These are phyloP conservation scores for Hypoxylon sp. DNA, from an alignment of 2,329 filamentous ascomycete genomes.

Conservation along the genomic window DNA sequence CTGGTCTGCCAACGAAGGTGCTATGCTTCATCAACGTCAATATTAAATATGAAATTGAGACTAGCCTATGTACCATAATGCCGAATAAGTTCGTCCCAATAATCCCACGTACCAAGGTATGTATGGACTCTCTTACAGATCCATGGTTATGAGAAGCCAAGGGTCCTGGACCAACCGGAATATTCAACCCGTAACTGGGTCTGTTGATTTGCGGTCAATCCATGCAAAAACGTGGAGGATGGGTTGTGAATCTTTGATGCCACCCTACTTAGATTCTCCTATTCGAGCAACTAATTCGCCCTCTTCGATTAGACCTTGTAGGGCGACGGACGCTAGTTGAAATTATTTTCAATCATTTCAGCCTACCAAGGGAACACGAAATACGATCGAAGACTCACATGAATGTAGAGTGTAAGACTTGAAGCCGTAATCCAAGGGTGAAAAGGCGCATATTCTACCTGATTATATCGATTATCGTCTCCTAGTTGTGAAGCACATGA, in stretches of 20 bases:
- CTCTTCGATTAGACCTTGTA: constrained; percentile 18
- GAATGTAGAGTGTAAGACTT: not conserved
- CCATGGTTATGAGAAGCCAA: constrained; percentile 25
- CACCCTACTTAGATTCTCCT: constrained; percentile 25
- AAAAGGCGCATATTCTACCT: not conserved
- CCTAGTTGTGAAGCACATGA: not conserved
- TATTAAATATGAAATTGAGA: constrained; percentile 9
- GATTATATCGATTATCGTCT: not conserved
- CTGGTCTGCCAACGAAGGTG: too few species aligned
- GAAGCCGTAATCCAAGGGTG: not conserved
- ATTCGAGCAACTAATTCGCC: constrained; percentile 17
- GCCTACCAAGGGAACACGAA: not conserved
- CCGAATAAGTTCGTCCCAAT: not conserved
- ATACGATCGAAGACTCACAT: not conserved
- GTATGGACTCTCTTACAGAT: constrained; percentile 9
- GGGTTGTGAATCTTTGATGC: constrained; percentile 33
- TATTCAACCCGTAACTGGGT: constrained; percentile 34
- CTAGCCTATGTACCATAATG: not conserved
- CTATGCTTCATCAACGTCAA: constrained; percentile 2
- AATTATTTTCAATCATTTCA: not conserved
- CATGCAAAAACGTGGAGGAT: constrained; percentile 45
- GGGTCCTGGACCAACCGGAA: constrained; percentile 40
- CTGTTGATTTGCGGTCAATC: constrained; percentile 36
- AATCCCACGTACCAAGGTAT: constrained; percentile 12
- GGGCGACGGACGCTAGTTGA: constrained; percentile 19